phyloP scores from a whole-genome alignment of 2,329 filamentous ascomycete species.

The Chaetomiaceae sp. region DNA sequence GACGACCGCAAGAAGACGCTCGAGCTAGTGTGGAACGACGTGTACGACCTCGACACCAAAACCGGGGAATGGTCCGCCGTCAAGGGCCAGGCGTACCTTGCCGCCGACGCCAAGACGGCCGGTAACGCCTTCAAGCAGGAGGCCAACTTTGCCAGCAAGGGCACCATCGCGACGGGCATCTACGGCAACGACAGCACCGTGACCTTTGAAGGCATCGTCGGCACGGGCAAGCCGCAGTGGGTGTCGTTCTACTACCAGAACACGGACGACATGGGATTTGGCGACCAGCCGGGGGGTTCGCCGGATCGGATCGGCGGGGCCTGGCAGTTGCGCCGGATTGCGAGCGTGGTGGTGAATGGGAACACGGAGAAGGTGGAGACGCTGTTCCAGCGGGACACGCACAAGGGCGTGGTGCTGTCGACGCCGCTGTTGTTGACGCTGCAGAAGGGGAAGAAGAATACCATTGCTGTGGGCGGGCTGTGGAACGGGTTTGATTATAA shows the following conservation, averaged over 20 bases:
- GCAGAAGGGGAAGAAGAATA: slow-evolving; percentile 47
- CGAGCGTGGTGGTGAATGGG: slow-evolving; percentile 55
- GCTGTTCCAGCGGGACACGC: slow-evolving; percentile 49
- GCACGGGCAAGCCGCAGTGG: slow-evolving; percentile 50
- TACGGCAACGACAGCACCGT: slow-evolving; percentile 52
- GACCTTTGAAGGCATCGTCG: slow-evolving; percentile 46
- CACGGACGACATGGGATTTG: slow-evolving; percentile 58
- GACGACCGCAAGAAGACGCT: slow-evolving; percentile 49
- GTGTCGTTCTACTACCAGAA: slow-evolving; percentile 57
- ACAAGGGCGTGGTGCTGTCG: slow-evolving; percentile 57
- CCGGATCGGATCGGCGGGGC: slow-evolving; percentile 57
- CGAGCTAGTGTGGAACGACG: slow-evolving; percentile 48
- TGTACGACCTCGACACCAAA: slow-evolving; percentile 52
- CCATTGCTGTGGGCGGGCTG: slow-evolving; percentile 54
- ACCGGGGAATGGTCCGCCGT: slow-evolving; percentile 46
- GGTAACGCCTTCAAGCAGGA: slow-evolving; percentile 53
- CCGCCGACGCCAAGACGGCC: slow-evolving; percentile 40
- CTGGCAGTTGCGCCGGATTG: slow-evolving; percentile 57
- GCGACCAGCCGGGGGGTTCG: slow-evolving; percentile 49
- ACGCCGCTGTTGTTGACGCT: slow-evolving; percentile 52
- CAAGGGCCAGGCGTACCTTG: slow-evolving; percentile 45
- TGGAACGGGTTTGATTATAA: slow-evolving; percentile 53
- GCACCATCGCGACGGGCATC: slow-evolving; percentile 48
- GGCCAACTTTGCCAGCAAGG: slow-evolving; percentile 47
- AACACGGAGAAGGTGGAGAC: slow-evolving; percentile 47